Percentiles rank a stretch among this genome's conserved stretches.
Evolutionary conservation across 805 yeast species (phyloP).

Genomic region (Scheffersomyces stipitis): DNA sequence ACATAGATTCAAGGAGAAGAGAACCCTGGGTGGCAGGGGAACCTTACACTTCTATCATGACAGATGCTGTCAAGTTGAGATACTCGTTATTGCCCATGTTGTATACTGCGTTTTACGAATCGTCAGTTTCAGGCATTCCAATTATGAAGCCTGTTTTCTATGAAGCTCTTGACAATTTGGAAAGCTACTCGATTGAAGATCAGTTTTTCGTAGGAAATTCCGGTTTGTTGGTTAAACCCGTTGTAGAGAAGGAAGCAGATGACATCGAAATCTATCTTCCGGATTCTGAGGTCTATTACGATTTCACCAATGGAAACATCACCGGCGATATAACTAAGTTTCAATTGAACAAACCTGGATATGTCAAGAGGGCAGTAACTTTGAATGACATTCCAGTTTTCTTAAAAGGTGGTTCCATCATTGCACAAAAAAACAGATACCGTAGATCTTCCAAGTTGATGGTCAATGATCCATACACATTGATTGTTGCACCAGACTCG

Average conservation of each 20-base stretch:
- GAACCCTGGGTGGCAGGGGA: constrained; percentile 90
- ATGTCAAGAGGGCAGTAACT: constrained; percentile 39
- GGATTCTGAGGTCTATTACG: constrained; percentile 55
- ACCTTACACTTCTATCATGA: constrained; percentile 63
- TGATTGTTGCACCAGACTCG: constrained; percentile 57
- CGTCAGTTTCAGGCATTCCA: constrained; percentile 64
- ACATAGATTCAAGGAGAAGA: constrained; percentile 86
- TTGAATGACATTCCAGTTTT: constrained; percentile 68
- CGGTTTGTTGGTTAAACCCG: constrained; percentile 79
- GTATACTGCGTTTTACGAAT: constrained; percentile 74
- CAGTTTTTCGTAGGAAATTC: constrained; percentile 74
- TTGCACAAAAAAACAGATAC: constrained; percentile 66
- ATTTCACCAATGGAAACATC: constrained; percentile 40
- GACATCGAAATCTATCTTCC: constrained; percentile 52
- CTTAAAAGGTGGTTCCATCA: constrained; percentile 75
- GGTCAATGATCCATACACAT: constrained; percentile 77
- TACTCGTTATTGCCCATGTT: constrained; percentile 75
- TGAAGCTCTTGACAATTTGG: constrained; percentile 47
- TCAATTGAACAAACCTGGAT: constrained; percentile 35
- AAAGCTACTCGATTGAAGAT: constrained; percentile 66
- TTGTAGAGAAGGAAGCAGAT: constrained; percentile 53
- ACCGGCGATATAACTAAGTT: constrained; percentile 6
- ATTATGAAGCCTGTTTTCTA: constrained; percentile 69
- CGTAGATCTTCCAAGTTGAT: constrained; percentile 79
- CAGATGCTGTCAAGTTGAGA: constrained; percentile 70